Conservation (phyloP, 1,139 yeast genomes). For the Yamadazyma diospyri region DNA sequence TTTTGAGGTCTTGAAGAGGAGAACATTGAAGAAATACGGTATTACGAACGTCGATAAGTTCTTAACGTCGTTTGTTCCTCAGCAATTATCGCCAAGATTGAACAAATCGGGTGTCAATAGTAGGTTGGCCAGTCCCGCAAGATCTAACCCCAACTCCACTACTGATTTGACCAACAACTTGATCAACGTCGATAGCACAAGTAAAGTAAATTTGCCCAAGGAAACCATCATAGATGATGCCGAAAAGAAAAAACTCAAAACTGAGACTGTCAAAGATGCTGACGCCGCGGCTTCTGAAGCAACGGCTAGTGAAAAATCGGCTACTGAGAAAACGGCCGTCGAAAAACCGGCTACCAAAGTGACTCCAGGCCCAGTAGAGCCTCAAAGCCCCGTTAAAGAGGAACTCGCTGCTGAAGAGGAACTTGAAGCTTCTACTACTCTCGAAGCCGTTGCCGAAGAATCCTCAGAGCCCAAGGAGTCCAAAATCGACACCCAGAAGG, state of each 20-base stretch:
- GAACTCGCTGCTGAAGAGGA: too few species aligned
- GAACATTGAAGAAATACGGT: constrained; percentile 45
- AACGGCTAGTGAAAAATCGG: constrained; percentile 1
- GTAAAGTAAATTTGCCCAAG: constrained; percentile 35
- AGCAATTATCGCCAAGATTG: constrained; percentile 11
- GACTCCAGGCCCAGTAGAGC: too few species aligned
- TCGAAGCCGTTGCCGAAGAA: not conserved
- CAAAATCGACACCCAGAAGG: not conserved
- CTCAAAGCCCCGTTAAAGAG: too few species aligned
- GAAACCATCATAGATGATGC: constrained; percentile 42
- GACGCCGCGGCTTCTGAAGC: too few species aligned
- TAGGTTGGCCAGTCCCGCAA: constrained; percentile 7
- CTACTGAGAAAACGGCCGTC: not conserved
- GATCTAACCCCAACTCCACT: constrained; percentile 14
- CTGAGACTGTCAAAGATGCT: not conserved
- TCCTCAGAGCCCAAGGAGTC: not conserved
- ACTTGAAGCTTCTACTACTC: too few species aligned
- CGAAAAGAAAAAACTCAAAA: constrained; percentile 1
- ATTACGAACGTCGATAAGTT: constrained; percentile 32
- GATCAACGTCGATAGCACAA: constrained; percentile 28
- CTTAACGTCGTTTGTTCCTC: constrained; percentile 41
- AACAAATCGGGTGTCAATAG: constrained; percentile 5
- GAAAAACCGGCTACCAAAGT: too few species aligned
- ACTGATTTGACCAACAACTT: constrained; percentile 24
- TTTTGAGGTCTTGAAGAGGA: constrained; percentile 49